These are phyloP conservation scores for Pyronema domesticum DNA, from an alignment of 495 filamentous ascomycete species.

Conservation along the genomic window DNA sequence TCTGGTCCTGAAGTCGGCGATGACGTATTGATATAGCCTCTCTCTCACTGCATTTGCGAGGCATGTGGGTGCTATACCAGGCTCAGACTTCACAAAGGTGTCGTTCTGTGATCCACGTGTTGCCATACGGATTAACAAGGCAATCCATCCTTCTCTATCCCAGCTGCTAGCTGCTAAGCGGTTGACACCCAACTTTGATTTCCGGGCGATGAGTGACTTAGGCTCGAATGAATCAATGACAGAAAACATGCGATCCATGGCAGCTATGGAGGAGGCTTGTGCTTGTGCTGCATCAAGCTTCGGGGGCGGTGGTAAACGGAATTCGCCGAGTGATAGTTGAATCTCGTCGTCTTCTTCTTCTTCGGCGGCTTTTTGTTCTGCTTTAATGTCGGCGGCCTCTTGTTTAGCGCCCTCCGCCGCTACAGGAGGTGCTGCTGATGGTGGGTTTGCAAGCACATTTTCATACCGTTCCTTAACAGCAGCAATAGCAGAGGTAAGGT, in stretches of 20 bases:
- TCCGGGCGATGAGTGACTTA: constrained; percentile 28
- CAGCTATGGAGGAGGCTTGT: constrained; percentile 45
- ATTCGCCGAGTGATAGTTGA: constrained; percentile 28
- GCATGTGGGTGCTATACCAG: constrained; percentile 14
- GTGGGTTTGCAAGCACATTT: constrained; percentile 8
- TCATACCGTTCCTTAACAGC: constrained; percentile 19
- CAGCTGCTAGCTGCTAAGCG: constrained; percentile 69
- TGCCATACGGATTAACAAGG: constrained; percentile 66
- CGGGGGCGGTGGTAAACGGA: constrained; percentile 63
- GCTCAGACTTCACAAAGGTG: constrained; percentile 3
- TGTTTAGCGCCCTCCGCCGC: neutral
- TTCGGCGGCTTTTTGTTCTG: constrained; percentile 1
- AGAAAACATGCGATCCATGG: constrained; percentile 57
- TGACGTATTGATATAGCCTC: constrained; percentile 58
- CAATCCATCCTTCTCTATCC: constrained; percentile 81
- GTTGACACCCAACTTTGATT: constrained; percentile 44
- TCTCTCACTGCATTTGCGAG: constrained; percentile 59
- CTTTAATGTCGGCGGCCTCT: neutral
- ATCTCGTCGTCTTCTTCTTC: constrained; percentile 19
- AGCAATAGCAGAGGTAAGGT: constrained; percentile 33
- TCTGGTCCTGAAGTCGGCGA: constrained; percentile 75
- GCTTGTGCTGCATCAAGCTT: constrained; percentile 50
- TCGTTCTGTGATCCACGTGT: constrained; percentile 40
- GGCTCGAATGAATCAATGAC: constrained; percentile 55
- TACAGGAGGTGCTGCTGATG: neutral